phyloP scores from a whole-genome alignment of 306 rosid species.

The Glycine tomentella region DNA sequence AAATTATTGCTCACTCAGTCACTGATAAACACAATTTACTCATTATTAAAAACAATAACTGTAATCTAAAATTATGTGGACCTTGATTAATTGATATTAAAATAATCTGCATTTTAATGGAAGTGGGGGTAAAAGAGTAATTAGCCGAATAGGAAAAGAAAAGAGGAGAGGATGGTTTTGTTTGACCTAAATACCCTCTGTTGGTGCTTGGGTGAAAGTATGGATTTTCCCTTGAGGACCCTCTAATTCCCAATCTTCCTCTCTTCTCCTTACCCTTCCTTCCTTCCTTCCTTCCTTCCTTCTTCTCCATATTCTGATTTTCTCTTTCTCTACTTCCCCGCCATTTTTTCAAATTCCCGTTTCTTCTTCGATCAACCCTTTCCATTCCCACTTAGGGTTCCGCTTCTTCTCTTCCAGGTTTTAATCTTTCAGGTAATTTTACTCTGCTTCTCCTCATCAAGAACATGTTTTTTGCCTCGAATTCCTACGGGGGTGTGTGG shows the following conservation, averaged over 20 bases:
- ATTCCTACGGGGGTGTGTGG: neutral
- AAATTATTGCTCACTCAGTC: too few species aligned
- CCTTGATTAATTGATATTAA: neutral
- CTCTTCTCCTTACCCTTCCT: constrained; percentile 71
- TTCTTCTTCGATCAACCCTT: constrained; percentile 43
- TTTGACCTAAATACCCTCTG: constrained; percentile 84
- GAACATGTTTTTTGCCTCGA: neutral
- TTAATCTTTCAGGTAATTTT: constrained; percentile 26
- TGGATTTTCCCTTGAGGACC: constrained; percentile 72
- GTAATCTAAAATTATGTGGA: neutral
- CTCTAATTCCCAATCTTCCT: constrained; percentile 65
- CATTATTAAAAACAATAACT: too few species aligned
- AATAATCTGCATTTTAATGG: too few species aligned
- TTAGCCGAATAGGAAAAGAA: constrained; percentile 15
- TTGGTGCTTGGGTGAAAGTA: constrained; percentile 12
- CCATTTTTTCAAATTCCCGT: constrained; percentile 68
- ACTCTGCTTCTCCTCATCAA: neutral
- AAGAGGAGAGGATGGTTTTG: neutral
- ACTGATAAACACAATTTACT: too few species aligned
- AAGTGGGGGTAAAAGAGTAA: constrained; percentile 66
- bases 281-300: constrained; percentile 14
- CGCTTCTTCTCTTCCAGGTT: constrained; percentile 33
- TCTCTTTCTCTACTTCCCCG: constrained; percentile 65
- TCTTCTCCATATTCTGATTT: constrained; percentile 62
- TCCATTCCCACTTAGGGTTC: constrained; percentile 47